phyloP scores from a whole-genome alignment of 129 eudicot genomes.

The Centrapalus pauciflorus region DNA sequence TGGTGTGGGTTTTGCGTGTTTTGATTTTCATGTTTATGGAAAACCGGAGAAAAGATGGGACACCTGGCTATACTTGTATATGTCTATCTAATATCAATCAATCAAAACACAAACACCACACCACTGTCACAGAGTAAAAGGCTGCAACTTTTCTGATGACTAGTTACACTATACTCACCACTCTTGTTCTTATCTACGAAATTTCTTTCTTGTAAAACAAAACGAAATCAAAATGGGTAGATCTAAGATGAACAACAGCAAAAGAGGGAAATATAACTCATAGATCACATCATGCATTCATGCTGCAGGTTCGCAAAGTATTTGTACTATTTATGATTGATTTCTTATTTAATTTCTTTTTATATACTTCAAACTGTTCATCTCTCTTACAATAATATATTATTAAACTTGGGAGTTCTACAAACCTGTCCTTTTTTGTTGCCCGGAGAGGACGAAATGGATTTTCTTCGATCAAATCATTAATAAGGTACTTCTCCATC shows the following conservation, averaged over 20 bases:
- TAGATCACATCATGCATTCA: not conserved
- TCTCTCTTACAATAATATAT: not conserved
- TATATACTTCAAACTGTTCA: not conserved
- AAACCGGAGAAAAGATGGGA: constrained; percentile 7
- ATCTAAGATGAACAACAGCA: not conserved
- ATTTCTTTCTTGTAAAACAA: constrained; percentile 4
- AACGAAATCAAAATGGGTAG: constrained; percentile 11
- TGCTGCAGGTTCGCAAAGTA: constrained; percentile 9
- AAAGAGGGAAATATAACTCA: not conserved
- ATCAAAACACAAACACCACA: constrained; percentile 17
- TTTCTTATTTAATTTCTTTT: not conserved
- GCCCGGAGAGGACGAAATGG: constrained; percentile 24
- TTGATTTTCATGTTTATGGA: constrained; percentile 6
- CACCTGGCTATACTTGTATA: constrained; percentile 19
- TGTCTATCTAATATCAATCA: too few species aligned
- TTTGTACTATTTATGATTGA: not conserved
- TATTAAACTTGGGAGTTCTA: constrained; percentile 27
- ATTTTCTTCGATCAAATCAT: constrained; percentile 29
- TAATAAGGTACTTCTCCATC: constrained; percentile 24
- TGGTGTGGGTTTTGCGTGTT: constrained; percentile 16
- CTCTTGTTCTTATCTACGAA: not conserved
- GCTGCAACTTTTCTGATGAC: constrained; percentile 27
- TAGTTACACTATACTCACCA: constrained; percentile 9
- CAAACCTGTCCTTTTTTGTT: constrained; percentile 27
- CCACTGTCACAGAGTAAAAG: constrained; percentile 8